phyloP scores from a whole-genome alignment of 768 basidiomycete genomes.

The Dendrothele bispora region DNA sequence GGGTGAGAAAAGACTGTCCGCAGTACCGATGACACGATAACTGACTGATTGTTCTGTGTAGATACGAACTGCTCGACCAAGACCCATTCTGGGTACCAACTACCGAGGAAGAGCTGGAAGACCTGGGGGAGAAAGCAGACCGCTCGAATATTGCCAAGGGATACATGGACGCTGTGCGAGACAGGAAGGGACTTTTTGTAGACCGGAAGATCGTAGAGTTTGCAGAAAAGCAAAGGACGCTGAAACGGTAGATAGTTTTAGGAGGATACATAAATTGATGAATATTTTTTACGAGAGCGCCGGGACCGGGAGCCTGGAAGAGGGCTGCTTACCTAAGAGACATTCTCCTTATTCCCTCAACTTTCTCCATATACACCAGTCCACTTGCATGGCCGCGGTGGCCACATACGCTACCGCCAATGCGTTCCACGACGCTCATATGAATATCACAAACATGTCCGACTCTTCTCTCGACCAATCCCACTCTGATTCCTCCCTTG shows the following conservation, averaged over 20 bases:
- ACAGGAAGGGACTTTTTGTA: constrained; percentile 93
- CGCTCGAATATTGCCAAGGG: constrained; percentile 88
- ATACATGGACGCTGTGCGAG: constrained; percentile 90
- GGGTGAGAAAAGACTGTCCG: constrained; percentile 55
- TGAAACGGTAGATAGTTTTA: constrained; percentile 63
- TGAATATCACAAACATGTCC: too few species aligned
- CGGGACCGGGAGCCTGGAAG: too few species aligned
- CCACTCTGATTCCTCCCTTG: constrained; percentile 29
- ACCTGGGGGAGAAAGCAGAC: constrained; percentile 95
- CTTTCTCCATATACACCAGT: too few species aligned
- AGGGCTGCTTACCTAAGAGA: too few species aligned
- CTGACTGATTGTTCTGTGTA: constrained; percentile 28
- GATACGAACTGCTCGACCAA: constrained; percentile 90
- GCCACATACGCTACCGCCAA: too few species aligned
- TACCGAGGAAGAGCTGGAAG: constrained; percentile 95
- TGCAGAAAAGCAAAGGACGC: constrained; percentile 96
- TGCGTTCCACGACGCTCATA: too few species aligned
- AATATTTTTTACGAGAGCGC: too few species aligned
- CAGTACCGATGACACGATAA: background rate
- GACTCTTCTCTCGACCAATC: constrained; percentile 9
- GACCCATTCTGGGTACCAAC: constrained; percentile 99
- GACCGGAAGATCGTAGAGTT: constrained; percentile 93
- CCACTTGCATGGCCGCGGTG: too few species aligned
- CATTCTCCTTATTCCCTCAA: too few species aligned
- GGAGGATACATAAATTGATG: too few species aligned